Base-by-base conservation (phyloP, 257 asterid species). In the Nyctanthes arbortristis region DNA sequence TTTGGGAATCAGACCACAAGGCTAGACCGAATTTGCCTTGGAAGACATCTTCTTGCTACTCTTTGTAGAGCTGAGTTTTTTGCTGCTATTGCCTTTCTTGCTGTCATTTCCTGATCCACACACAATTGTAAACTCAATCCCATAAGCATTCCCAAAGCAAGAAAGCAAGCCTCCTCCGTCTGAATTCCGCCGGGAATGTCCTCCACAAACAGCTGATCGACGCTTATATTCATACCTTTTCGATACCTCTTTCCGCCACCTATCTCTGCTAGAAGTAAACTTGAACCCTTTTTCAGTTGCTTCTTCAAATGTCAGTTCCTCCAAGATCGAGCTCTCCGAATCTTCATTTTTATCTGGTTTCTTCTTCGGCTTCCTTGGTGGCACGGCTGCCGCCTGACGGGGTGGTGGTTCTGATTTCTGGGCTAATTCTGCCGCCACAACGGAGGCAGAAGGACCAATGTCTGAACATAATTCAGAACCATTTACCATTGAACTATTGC, bases 381-480 rank as follows among this genome's bases (percentile, higher is more conserved):
- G 56, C 5, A n/a, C n/a, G n/a, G n/a, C n/a, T n/a, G 32, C 65
- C 0, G 55, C 66, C 7, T 32, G 63, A 4, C 14, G n/a, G n/a
- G n/a, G 30, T 0, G 60, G 70, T 28, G 73, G 77, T 7, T 73
- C 82, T 35, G 56, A 27, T 34, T 81, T 80, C 70, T 33, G 61
- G n/a, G 90, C 89, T 22, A 89, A 52, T 22, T 89, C 93, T 0
- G 93, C 96, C 0, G 97, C 97, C 79, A 92, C 96, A 29, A 92
- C 73, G 0, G 98, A 89, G 2, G 96, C 96, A 0, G 98, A 92
- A 0, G 98, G 98, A 11, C 98, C 98, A 1, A 92, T 81, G n/a
- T 92, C 98, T 0, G 98, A 92, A 74, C 91, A 88, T 0, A 86
- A 32, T 28, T 87, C 96, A 3, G 96, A 85, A 2, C 87, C 92